Percentiles rank a stretch among this genome's conserved stretches.
These are phyloP conservation scores for Alopecurus myosuroides DNA, from an alignment of 176 grass and related monocot genomes.

Conservation along the genomic window DNA sequence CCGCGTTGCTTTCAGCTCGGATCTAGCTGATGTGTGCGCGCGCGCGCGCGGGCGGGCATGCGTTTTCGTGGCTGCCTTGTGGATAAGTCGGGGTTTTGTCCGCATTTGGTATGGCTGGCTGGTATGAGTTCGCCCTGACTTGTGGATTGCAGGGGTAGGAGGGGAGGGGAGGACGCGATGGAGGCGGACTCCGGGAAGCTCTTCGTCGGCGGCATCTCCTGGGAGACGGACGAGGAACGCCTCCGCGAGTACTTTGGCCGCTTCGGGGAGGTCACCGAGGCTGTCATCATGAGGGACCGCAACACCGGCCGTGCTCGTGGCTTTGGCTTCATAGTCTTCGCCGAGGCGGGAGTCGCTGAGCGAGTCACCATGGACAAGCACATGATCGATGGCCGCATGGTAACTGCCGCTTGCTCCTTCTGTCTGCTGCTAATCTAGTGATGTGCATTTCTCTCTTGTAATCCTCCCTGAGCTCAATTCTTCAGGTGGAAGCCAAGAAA, in stretches of 20 bases:
- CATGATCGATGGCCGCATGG: constrained; percentile 96
- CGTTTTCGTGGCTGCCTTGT: constrained; percentile 42
- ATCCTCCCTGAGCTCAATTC: constrained; percentile 3
- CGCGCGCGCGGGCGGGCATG: neutral
- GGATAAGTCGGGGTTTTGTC: constrained; percentile 46
- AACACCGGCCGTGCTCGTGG: constrained; percentile 90
- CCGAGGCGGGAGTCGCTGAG: constrained; percentile 57
- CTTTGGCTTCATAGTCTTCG: constrained; percentile 88
- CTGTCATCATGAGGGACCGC: constrained; percentile 88
- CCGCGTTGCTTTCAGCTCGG: constrained; percentile 45
- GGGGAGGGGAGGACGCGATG: constrained; percentile 60
- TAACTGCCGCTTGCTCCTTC: constrained; percentile 19
- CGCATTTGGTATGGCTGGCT: constrained; percentile 45
- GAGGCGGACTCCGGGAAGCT: constrained; percentile 90
- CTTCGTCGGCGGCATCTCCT: constrained; percentile 94
- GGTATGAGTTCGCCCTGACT: constrained; percentile 29
- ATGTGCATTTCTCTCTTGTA: constrained; percentile 26
- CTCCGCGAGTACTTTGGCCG: constrained; percentile 76
- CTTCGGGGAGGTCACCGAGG: constrained; percentile 93
- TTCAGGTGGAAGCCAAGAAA: constrained; percentile 92
- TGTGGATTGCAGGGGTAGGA: constrained; percentile 75
- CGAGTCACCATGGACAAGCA: constrained; percentile 85
- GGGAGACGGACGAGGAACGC: constrained; percentile 94
- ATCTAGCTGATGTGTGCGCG: constrained; percentile 35
- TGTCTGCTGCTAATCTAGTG: neutral